Evolutionary conservation across 176 grass and related monocot genomes (phyloP).

Genomic region (Themeda triandra): DNA sequence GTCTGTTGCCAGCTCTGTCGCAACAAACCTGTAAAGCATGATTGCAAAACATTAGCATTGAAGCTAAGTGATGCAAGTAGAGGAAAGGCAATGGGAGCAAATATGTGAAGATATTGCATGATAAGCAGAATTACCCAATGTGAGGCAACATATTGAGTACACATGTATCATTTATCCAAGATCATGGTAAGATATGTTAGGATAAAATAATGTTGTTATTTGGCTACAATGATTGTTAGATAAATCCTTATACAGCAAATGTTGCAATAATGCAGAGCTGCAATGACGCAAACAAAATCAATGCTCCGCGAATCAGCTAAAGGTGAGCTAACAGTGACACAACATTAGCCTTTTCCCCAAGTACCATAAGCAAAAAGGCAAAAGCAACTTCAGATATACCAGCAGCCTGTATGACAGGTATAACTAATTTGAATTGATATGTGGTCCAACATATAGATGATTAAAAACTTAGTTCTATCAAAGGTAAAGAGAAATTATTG

Average conservation of each 20-base stretch:
- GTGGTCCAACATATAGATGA: conserved; percentile 42
- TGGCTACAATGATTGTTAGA: not conserved
- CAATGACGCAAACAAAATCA: conserved; percentile 18
- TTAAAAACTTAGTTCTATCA: conserved; percentile 1
- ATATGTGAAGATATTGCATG: not conserved
- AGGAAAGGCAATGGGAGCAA: conserved; percentile 9
- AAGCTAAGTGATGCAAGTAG: not conserved
- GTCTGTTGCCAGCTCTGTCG: conserved; percentile 87
- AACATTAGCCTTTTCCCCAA: conserved; percentile 25
- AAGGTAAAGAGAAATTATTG: conserved; percentile 22
- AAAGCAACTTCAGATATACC: conserved; percentile 28
- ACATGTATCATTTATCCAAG: not conserved
- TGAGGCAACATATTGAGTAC: not conserved
- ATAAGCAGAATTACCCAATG: not conserved
- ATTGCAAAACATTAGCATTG: conserved; percentile 4
- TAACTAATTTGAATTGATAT: conserved; percentile 37
- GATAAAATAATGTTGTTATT: not conserved
- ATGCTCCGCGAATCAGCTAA: conserved; percentile 19
- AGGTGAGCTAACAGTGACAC: conserved; percentile 23
- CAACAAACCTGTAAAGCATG: conserved; percentile 83
- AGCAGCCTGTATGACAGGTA: conserved; percentile 24
- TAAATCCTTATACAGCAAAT: conserved; percentile 11
- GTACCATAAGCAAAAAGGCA: conserved; percentile 35
- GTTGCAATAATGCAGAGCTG: not conserved
- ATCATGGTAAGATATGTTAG: not conserved